Conservation (phyloP, 1,284 basidiomycete genomes). For the Gymnopus androsaceus region DNA sequence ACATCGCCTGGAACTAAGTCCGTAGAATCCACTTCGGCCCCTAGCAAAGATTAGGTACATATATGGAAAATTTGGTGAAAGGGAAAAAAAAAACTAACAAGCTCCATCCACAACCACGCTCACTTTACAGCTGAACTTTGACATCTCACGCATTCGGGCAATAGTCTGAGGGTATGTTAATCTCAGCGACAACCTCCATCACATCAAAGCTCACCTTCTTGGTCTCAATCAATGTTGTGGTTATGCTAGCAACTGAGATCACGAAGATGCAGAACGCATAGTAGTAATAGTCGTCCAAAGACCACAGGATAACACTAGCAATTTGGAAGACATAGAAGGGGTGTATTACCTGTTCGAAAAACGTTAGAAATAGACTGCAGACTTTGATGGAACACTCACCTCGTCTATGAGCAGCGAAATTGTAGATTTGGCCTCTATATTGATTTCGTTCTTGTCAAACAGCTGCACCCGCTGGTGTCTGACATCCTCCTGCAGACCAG, state of each 20-base stretch:
- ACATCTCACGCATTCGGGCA: constrained; percentile 95
- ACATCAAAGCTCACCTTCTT: constrained; percentile 62
- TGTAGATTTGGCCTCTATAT: constrained; percentile 88
- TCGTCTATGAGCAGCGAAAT: constrained; percentile 88
- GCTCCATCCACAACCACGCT: constrained; percentile 71
- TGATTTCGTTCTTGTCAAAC: constrained; percentile 89
- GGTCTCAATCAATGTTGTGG: constrained; percentile 90
- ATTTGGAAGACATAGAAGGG: constrained; percentile 99
- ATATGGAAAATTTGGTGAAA: neutral
- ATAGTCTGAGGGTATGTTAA: constrained; percentile 66
- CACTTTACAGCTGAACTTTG: constrained; percentile 84
- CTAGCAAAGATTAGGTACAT: constrained; percentile 39
- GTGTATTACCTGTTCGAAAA: constrained; percentile 79
- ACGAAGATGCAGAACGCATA: constrained; percentile 98
- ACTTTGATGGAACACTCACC: constrained; percentile 43
- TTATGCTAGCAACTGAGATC: constrained; percentile 87
- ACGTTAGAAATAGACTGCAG: constrained; percentile 13
- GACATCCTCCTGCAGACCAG: constrained; percentile 58
- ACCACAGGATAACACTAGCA: constrained; percentile 94
- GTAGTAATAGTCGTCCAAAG: constrained; percentile 93
- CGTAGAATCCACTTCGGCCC: constrained; percentile 74
- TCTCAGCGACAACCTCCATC: neutral
- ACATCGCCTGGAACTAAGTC: constrained; percentile 93
- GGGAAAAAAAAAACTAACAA: constrained; percentile 53
- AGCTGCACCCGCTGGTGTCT: constrained; percentile 70